Conservation (phyloP, 768 basidiomycete genomes). For the Astraeus odoratus region DNA sequence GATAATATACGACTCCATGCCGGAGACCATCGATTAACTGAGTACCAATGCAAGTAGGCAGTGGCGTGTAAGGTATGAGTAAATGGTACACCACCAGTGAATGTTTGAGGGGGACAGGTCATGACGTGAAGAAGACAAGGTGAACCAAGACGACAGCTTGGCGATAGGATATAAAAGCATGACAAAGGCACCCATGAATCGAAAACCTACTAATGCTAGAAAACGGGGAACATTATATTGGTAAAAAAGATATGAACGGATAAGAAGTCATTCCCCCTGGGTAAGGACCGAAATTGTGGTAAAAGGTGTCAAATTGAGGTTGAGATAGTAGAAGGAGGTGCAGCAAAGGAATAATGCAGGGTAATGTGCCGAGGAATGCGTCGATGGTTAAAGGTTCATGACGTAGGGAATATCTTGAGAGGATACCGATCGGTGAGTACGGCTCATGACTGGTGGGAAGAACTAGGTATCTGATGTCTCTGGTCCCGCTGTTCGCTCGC, state of each 20-base stretch:
- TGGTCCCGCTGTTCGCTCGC: constrained; percentile 56
- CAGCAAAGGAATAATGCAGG: constrained; percentile 16
- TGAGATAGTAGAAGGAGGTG: constrained; percentile 10
- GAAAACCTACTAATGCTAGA: constrained; percentile 23
- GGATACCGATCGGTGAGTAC: constrained; percentile 8
- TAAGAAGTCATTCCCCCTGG: constrained; percentile 8
- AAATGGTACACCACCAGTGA: constrained; percentile 27
- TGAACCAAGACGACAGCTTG: constrained; percentile 10
- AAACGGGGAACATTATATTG: constrained; percentile 24
- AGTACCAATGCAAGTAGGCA: constrained; percentile 23
- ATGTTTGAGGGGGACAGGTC: constrained; percentile 13
- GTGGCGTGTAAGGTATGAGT: constrained; percentile 28
- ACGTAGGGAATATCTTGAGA: constrained; percentile 15
- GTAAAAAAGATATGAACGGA: constrained; percentile 24
- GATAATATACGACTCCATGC: constrained; percentile 12
- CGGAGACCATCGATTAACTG: constrained; percentile 20
- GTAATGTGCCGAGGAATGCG: constrained; percentile 22
- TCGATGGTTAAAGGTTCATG: constrained; percentile 17
- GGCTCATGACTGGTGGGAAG: constrained; percentile 25
- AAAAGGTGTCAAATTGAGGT: constrained; percentile 16
- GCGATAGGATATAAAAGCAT: constrained; percentile 22
- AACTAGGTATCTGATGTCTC: constrained; percentile 19
- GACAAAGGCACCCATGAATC: constrained; percentile 15
- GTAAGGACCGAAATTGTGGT: constrained; percentile 11
- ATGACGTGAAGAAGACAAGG: constrained; percentile 22